phyloP scores from a whole-genome alignment of 2,329 filamentous ascomycete species.

The Pseudogymnoascus sp. region DNA sequence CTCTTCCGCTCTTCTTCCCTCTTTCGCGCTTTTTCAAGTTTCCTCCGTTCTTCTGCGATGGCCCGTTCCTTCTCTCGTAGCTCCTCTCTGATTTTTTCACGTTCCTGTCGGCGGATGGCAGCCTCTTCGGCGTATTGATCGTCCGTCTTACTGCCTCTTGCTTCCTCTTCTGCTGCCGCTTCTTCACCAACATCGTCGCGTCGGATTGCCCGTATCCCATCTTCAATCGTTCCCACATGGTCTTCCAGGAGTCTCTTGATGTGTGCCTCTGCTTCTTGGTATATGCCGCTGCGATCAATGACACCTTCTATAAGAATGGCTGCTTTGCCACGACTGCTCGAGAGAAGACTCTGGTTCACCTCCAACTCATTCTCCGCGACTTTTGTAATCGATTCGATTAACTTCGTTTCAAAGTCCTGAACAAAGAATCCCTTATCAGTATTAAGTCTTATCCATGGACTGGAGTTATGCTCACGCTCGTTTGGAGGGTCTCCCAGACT shows the following conservation, averaged over 20 bases:
- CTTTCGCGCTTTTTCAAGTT: constrained; percentile 47
- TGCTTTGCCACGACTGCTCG: constrained; percentile 66
- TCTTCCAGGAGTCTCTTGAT: constrained; percentile 61
- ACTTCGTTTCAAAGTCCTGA: constrained; percentile 62
- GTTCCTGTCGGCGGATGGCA: constrained; percentile 49
- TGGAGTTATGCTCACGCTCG: constrained; percentile 30
- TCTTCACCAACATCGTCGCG: constrained; percentile 62
- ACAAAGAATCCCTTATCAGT: constrained; percentile 3
- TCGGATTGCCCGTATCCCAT: constrained; percentile 61
- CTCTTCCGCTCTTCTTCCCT: constrained; percentile 42
- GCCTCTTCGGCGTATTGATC: constrained; percentile 66
- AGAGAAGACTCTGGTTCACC: constrained; percentile 63
- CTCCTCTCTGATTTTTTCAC: constrained; percentile 55
- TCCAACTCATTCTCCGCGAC: constrained; percentile 69
- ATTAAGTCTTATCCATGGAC: background rate
- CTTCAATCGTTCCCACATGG: constrained; percentile 56
- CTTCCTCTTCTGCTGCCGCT: constrained; percentile 56
- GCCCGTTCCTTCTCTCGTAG: constrained; percentile 49
- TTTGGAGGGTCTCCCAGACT: constrained; percentile 51
- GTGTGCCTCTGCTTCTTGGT: constrained; percentile 61
- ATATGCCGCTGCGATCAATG: constrained; percentile 68
- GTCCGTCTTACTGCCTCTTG: constrained; percentile 64
- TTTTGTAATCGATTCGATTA: constrained; percentile 59
- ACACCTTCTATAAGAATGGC: constrained; percentile 71
- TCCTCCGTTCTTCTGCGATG: constrained; percentile 54